A percentile compares a stretch with the other conserved stretches of the same genome.
phyloP scores from a whole-genome alignment of 495 filamentous ascomycete species.

The Diplogelasinospora grovesii region DNA sequence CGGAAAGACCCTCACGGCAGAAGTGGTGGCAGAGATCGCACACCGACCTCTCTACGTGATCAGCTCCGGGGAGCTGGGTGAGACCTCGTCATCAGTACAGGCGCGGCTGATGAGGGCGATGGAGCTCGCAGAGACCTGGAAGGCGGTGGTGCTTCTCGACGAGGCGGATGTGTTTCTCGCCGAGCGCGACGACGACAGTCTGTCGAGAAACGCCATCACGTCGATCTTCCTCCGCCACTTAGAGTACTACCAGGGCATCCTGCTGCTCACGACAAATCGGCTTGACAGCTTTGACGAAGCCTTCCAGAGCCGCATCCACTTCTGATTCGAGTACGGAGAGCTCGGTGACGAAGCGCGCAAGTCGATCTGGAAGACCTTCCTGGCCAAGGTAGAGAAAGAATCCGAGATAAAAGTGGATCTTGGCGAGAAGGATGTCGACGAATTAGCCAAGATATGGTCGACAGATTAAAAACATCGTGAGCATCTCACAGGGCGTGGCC shows the following conservation, averaged over 20 bases:
- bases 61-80: conserved; percentile 49
- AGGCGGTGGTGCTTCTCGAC: conserved; percentile 23
- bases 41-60: conserved; percentile 48
- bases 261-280: conserved; percentile 52
- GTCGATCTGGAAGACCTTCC: too few relatives aligned
- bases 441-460: too few relatives aligned
- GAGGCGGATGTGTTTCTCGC: conserved; percentile 23
- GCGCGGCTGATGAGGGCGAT: too few relatives aligned
- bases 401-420: too few relatives aligned
- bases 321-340: conserved; percentile 43
- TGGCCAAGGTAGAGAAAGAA: too few relatives aligned
- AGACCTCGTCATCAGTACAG: too few relatives aligned
- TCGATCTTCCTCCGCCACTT: conserved; percentile 47
- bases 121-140: too few relatives aligned
- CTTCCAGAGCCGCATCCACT: conserved; percentile 46
- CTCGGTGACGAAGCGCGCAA: too few relatives aligned
- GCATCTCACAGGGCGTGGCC: too few relatives aligned
- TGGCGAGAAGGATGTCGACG: too few relatives aligned
- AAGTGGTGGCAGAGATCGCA: conserved; percentile 45
- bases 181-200: conserved; percentile 2
- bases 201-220: too few relatives aligned
- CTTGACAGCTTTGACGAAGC: conserved; percentile 48
- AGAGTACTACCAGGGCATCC: conserved; percentile 52
- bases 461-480: too few relatives aligned
- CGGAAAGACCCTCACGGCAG: conserved; percentile 35